A percentile compares a stretch with the other conserved stretches of the same genome.
Conservation (phyloP, 139 green algal genomes). For the Chlamydomonas sphaeroides region DNA sequence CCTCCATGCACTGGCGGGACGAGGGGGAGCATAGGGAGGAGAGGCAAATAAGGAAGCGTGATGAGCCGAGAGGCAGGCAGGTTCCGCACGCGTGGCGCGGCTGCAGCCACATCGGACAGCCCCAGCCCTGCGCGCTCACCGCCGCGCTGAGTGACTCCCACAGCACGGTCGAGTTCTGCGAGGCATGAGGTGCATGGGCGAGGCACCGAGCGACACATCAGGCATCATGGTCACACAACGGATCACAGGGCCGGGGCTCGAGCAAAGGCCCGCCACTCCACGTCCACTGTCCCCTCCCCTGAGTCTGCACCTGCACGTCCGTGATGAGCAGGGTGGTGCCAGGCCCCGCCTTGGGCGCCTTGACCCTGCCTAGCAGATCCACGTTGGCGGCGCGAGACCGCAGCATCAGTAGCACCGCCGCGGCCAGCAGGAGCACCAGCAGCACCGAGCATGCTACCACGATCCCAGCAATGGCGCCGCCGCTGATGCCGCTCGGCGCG, state of each 20-base stretch:
- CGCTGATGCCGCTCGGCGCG: neutral
- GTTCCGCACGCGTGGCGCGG: too few relatives aligned
- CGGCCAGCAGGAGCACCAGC: neutral
- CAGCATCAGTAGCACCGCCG: neutral
- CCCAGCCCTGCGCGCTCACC: too few relatives aligned
- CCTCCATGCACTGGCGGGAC: constrained; percentile 48
- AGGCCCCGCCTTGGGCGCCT: neutral
- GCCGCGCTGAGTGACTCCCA: constrained; percentile 39
- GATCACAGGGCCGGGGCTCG: too few relatives aligned
- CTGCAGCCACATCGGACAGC: too few relatives aligned
- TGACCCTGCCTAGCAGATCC: constrained; percentile 11
- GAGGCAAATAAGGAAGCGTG: too few relatives aligned
- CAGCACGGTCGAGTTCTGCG: constrained; percentile 38
- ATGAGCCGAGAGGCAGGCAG: too few relatives aligned
- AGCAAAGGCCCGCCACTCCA: too few relatives aligned
- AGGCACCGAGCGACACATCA: neutral
- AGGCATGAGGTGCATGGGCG: neutral
- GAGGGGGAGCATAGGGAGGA: too few relatives aligned
- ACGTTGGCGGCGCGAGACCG: neutral
- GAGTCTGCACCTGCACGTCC: neutral
- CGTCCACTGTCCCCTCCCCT: too few relatives aligned
- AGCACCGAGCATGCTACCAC: neutral
- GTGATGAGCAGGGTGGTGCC: constrained; percentile 24
- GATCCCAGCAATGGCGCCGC: neutral
- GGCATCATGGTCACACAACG: too few relatives aligned